phyloP scores from a whole-genome alignment of 1,284 basidiomycete genomes.

The Cutaneotrichosporon mucoides region DNA sequence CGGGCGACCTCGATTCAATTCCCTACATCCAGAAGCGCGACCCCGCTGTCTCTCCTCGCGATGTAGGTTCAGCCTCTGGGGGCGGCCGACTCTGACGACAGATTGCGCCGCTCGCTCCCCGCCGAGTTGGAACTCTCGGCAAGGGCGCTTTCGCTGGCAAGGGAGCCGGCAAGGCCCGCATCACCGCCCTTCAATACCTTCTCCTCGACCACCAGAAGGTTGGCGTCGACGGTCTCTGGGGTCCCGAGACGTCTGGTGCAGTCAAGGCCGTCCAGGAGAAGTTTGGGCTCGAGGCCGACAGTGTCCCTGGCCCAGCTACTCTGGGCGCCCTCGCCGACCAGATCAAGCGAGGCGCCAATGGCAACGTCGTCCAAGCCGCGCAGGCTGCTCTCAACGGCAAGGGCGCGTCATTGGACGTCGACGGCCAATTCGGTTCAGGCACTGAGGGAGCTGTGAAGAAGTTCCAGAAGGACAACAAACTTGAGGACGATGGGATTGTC shows the following conservation, averaged over 20 bases:
- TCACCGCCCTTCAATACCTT: conserved; percentile 8
- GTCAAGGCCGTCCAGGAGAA: conserved; percentile 1
- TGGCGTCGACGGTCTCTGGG: conserved; percentile 6
- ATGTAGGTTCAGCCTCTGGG: background rate
- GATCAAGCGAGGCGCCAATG: background rate
- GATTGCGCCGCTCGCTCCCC: too few relatives aligned
- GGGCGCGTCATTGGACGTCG: background rate
- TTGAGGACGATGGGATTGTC: conserved; percentile 2
- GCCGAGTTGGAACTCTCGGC: background rate
- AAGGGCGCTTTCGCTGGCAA: background rate
- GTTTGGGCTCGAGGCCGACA: background rate
- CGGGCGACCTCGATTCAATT: background rate
- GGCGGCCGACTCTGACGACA: background rate
- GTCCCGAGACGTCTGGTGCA: background rate
- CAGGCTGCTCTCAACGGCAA: conserved; percentile 1
- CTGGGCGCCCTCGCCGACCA: conserved; percentile 6
- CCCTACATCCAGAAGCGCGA: background rate
- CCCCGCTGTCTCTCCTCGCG: too few relatives aligned
- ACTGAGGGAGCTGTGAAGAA: background rate
- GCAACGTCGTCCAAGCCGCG: conserved; percentile 1
- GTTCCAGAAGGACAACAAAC: background rate
- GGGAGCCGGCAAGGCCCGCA: background rate
- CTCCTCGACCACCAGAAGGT: background rate
- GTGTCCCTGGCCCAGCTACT: conserved; percentile 4
- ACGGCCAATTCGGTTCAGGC: conserved; percentile 7